Conservation (phyloP, 345 rosid species). For the Brassica nigra region DNA sequence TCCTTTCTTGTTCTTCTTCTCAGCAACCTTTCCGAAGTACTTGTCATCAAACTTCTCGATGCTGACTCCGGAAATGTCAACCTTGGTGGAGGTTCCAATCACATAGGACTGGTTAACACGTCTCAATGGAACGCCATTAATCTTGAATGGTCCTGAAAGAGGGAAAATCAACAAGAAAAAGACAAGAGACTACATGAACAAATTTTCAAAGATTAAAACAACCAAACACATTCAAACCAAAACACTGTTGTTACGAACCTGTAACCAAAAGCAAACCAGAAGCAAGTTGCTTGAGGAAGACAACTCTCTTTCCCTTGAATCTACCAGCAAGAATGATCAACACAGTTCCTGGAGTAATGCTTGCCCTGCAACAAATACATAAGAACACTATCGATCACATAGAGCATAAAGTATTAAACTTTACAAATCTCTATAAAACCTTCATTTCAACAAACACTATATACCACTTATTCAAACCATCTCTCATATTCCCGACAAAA, state of each 20-base stretch:
- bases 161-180: neutral
- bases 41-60: conserved; percentile 61
- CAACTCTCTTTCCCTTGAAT: conserved; percentile 92
- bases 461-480: neutral
- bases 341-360: conserved; percentile 78
- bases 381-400: neutral
- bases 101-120: conserved; percentile 70
- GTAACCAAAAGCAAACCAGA: conserved; percentile 65
- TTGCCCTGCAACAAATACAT: conserved; percentile 48
- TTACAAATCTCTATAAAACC: neutral
- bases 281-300: conserved; percentile 78
- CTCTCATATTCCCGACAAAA: neutral
- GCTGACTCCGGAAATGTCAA: conserved; percentile 59
- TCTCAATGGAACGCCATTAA: conserved; percentile 73
- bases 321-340: conserved; percentile 82
- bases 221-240: neutral
- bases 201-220: neutral
- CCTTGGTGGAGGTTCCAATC: conserved; percentile 72
- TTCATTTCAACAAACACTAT: conserved; percentile 2
- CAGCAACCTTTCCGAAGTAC: conserved; percentile 65
- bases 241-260: conserved; percentile 23
- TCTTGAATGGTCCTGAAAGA: conserved; percentile 67
- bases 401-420: neutral
- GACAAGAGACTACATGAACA: neutral
- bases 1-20: conserved; percentile 74